phyloP scores from a whole-genome alignment of 352 stramenopile genomes.

The Thalassiosira mediterranea region DNA sequence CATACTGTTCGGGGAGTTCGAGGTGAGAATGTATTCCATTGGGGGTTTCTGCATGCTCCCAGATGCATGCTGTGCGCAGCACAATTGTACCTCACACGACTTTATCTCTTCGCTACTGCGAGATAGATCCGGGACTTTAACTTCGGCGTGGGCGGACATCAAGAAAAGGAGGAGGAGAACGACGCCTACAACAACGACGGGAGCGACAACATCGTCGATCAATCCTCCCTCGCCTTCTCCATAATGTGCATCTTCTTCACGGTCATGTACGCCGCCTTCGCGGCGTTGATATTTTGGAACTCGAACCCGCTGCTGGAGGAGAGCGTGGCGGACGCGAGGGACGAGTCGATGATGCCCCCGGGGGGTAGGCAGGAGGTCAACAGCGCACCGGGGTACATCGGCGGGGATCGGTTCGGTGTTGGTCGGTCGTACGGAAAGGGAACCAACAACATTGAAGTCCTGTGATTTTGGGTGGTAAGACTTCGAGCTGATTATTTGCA shows the following conservation, averaged over 20 bases:
- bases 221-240: conserved; percentile 74
- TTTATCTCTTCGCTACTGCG: background rate
- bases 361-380: conserved; percentile 28
- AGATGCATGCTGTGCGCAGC: too few relatives aligned
- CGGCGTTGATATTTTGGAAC: conserved; percentile 68
- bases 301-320: conserved; percentile 69
- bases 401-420: conserved; percentile 57
- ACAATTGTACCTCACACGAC: background rate
- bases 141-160: conserved; percentile 25
- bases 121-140: conserved; percentile 69
- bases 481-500: too few relatives aligned
- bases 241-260: conserved; percentile 84
- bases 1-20: conserved; percentile 84
- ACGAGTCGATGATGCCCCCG: conserved; percentile 20
- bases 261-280: conserved; percentile 76
- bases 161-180: conserved; percentile 32
- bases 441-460: conserved; percentile 42
- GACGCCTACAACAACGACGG: conserved; percentile 32
- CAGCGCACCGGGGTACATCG: conserved; percentile 47
- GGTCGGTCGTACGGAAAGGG: conserved; percentile 31
- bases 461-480: too few relatives aligned
- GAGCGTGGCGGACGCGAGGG: conserved; percentile 60
- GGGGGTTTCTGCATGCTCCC: too few relatives aligned
- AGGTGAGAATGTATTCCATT: conserved; percentile 52
- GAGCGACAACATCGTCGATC: conserved; percentile 39